A percentile compares a stretch with the other conserved stretches of the same genome.
phyloP scores from a whole-genome alignment of 2,329 filamentous ascomycete species.

The Zasmidium cellare region DNA sequence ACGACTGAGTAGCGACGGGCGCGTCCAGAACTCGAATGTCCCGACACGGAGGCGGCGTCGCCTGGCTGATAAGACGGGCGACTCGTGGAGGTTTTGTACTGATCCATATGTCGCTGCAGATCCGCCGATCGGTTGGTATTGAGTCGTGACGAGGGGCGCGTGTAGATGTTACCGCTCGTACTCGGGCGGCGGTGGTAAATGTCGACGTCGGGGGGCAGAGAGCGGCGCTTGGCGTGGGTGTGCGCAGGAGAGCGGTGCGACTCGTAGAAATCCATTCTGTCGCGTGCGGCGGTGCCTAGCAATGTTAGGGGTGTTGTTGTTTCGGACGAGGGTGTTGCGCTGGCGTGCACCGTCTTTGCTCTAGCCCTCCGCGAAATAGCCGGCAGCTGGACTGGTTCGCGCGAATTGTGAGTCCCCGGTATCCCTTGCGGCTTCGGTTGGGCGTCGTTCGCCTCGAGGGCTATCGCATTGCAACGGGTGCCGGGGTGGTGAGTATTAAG shows the following conservation, averaged over 20 bases:
- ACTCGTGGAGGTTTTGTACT: constrained; percentile 16
- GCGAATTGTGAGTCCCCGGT: not conserved
- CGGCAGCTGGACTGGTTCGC: not conserved
- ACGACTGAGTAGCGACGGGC: constrained; percentile 19
- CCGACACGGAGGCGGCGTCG: constrained; percentile 24
- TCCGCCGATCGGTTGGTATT: constrained; percentile 17
- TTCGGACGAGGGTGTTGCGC: not conserved
- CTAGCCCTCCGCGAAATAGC: not conserved
- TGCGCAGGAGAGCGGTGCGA: not conserved
- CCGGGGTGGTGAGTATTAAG: not conserved
- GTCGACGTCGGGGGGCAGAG: constrained; percentile 12
- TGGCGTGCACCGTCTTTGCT: not conserved
- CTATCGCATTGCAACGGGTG: not conserved
- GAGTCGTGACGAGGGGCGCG: constrained; percentile 24
- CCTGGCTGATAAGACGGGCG: constrained; percentile 17
- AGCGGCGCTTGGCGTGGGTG: constrained; percentile 11
- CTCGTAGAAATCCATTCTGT: not conserved
- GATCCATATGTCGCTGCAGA: constrained; percentile 20
- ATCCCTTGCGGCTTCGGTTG: not conserved
- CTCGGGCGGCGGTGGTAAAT: constrained; percentile 21
- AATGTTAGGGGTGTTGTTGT: not conserved
- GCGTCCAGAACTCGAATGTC: constrained; percentile 23
- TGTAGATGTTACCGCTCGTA: constrained; percentile 20
- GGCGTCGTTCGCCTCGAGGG: not conserved
- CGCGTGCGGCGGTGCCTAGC: constrained; percentile 49